Base-by-base conservation (phyloP, 495 filamentous ascomycete genomes). In the Bombardia bombarda region DNA sequence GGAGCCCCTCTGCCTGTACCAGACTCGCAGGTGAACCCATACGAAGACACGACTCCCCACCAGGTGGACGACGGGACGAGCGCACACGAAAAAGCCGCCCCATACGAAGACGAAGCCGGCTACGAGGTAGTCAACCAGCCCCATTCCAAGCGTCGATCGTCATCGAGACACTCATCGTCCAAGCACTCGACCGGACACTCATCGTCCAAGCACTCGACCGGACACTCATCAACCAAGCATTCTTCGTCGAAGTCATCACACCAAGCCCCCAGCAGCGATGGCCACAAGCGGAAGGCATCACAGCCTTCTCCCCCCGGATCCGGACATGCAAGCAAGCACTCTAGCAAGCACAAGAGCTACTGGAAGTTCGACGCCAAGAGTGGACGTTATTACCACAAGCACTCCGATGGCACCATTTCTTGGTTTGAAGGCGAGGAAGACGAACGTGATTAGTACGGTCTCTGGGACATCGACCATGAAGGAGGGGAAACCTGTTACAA, bases 341-440 rank as follows among this genome's bases (percentile, higher is more conserved):
- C 10, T 10, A 26, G 24, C 45, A 43, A 48, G 31, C 28, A 47
- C 45, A 48, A 25, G 30, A 46, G 43, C 33, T 48, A 52, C 45
- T 52, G 49, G 49, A 47, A 47, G 49, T 44, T 45, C 45, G 50
- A 52, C 40, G 18, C 39, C 34, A 44, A 7, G 38, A 48, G 14
- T 32, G 45, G 50, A 43, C 23, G 45, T 19, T 43, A 36, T 25
- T 49, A 42, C 46, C 42, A 52, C 45, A 44, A 40, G 50, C 46
- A 52, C 49, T 44, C 50, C n/a, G 45, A 49, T 49, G 45, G 50
- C 40, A 52, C 40, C 28, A 31, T 49, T 32, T 49, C 50, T 45
- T 52, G 50, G 50, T 40, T 45, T 44, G 50, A 48, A 18, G 9
- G 23, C 20, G 22, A 40, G 21, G 24, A 26, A 10, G 24, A 26